Evolutionary conservation across 768 basidiomycete species (phyloP).

Genomic region (Clitopilus hobsonii): DNA sequence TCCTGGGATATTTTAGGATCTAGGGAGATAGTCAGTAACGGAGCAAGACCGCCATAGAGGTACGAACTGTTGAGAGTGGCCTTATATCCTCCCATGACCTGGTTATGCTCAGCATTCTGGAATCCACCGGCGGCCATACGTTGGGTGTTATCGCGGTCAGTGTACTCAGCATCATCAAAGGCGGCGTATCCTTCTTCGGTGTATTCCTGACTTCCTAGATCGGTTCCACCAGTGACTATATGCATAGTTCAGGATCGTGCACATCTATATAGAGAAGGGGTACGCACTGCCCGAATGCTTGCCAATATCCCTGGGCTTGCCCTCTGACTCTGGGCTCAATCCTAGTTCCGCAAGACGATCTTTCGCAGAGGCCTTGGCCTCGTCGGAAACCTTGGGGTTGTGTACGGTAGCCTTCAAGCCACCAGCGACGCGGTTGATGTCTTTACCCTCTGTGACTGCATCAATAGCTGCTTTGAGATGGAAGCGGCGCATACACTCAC

Average conservation of each 20-base stretch:
- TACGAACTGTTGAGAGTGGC: constrained; percentile 22
- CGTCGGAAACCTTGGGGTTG: constrained; percentile 50
- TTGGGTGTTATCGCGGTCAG: neutral
- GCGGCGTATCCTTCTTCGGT: neutral
- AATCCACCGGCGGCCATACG: constrained; percentile 2
- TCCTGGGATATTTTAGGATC: constrained; percentile 13
- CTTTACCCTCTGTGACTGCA: neutral
- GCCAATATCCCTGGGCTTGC: neutral
- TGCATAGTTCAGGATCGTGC: neutral
- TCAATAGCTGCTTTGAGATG: neutral
- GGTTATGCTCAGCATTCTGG: constrained; percentile 1
- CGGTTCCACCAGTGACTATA: neutral
- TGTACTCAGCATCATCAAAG: neutral
- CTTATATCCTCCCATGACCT: constrained; percentile 24
- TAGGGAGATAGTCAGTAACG: neutral
- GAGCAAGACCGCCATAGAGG: neutral
- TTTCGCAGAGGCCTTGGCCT: constrained; percentile 43
- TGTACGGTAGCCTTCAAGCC: constrained; percentile 12
- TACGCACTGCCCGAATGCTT: neutral
- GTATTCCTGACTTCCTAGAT: constrained; percentile 6
- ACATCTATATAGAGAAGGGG: neutral
- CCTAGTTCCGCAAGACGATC: constrained; percentile 10
- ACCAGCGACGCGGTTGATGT: neutral
- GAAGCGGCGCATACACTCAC: neutral
- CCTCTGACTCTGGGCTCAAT: neutral